Evolutionary conservation across 2,329 filamentous ascomycete genomes (phyloP), one percentile per base, ranked within the genome.

Genomic region (Pyrenophora tritici-repentis): DNA sequence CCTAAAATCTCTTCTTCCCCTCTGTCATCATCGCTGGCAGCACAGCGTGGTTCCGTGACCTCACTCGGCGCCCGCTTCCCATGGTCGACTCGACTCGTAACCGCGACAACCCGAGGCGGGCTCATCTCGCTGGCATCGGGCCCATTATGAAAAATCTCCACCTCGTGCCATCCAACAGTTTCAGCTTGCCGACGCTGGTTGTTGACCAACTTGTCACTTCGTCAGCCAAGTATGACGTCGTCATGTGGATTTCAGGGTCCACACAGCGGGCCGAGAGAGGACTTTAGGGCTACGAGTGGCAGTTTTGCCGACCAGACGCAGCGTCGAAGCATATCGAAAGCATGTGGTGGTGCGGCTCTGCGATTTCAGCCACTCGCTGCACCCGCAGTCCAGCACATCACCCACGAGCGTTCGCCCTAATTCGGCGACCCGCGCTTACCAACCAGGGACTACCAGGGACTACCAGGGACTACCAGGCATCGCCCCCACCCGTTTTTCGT

Each of bases 131-230:
- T 55, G n/a, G 33, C 42, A 50, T 50, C 50, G 50, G 58, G 50
- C 41, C 32, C 45, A 52, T 48, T 42, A 36, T 39, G 44, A 43
- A 47, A 61, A 60, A 44, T 57, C 57, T 47, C 56, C 62, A 62
- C 50, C 50, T 57, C 48, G 47, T 53, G 56, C 61, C 53, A 63
- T 66, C 65, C 66, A 70, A 68, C 65, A 64, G 66, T 69, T 69
- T 68, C 65, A 64, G 47, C 34, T 50, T 41, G 31, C 24, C 43
- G 22, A 6, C 39, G 37, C 46, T 47, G 42, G 48, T 42, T 53
- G 52, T 48, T 53, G 52, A 47, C 46, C 26, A 24, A 9, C 26
- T 29, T 12, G 26, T 29, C 26, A 7, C 47, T 32, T 49, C 29
- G 47, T 45, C 54, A 55, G 47, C 26, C 54, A 50, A 42, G 48